Evolutionary conservation across 345 rosid genomes (phyloP).

Genomic region (Salix purpurea): DNA sequence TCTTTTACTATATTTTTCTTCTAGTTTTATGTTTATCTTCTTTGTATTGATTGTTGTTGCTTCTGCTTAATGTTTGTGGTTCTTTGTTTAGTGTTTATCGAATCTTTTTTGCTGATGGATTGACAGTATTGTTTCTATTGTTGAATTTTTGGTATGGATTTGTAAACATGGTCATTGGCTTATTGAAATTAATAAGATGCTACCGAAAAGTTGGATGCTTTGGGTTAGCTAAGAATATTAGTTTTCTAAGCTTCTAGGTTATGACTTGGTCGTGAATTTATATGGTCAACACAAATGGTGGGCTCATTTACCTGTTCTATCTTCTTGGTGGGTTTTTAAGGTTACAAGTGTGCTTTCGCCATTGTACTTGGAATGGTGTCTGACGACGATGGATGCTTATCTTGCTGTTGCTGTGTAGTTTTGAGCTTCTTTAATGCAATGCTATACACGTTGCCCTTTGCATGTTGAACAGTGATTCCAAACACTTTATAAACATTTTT

Average conservation of each 20-base stretch:
- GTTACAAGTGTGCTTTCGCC: background rate
- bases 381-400: background rate
- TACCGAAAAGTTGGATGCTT: background rate
- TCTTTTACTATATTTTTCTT: background rate
- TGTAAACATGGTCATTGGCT: background rate
- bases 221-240: background rate
- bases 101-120: background rate
- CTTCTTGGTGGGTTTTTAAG: background rate
- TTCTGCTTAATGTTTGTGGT: background rate
- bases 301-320: background rate
- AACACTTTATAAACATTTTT: background rate
- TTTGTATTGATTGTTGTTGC: background rate
- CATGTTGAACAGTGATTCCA: background rate
- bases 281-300: background rate
- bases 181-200: background rate
- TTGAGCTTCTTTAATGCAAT: background rate
- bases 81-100: background rate
- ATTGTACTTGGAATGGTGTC: background rate
- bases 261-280: background rate
- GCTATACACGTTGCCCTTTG: background rate
- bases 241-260: background rate
- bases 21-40: background rate
- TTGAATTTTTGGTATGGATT: background rate
- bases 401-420: background rate
- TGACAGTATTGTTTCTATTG: background rate